Percentiles rank a stretch among this genome's conserved stretches.
Conservation (phyloP, 495 filamentous ascomycete genomes). For the Penicillium lagena region DNA sequence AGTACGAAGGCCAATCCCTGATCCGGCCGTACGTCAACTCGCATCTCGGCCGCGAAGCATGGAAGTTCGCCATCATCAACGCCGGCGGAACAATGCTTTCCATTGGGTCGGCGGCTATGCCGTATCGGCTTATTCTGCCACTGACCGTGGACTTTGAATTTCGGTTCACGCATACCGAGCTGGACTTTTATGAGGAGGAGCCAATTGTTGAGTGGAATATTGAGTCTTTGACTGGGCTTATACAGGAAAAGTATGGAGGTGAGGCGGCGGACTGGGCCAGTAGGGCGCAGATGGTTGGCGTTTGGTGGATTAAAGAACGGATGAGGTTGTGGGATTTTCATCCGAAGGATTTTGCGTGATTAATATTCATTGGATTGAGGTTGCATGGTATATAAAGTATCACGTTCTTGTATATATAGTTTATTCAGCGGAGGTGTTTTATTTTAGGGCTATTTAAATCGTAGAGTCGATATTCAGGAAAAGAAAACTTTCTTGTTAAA, state of each 20-base stretch:
- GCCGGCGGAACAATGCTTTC: constrained; percentile 36
- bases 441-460: too few species aligned
- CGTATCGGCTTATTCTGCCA: constrained; percentile 35
- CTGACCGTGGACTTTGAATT: constrained; percentile 32
- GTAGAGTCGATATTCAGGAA: too few species aligned
- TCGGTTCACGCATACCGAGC: constrained; percentile 26
- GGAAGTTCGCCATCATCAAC: constrained; percentile 42
- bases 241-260: constrained; percentile 23
- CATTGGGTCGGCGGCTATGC: constrained; percentile 29
- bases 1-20: constrained; percentile 43
- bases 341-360: too few species aligned
- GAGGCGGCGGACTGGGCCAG: constrained; percentile 9
- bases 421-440: too few species aligned
- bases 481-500: too few species aligned
- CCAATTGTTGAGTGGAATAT: constrained; percentile 28
- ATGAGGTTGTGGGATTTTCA: neutral
- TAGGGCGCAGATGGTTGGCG: neutral
- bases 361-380: too few species aligned
- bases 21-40: constrained; percentile 31
- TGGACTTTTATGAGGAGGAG: constrained; percentile 29
- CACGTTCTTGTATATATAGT: too few species aligned
- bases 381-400: too few species aligned
- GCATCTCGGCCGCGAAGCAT: constrained; percentile 29
- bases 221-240: constrained; percentile 14
- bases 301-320: neutral